These are phyloP conservation scores for Scheffersomyces cryptocercus DNA, from an alignment of 1,139 yeast species.

Conservation along the genomic window DNA sequence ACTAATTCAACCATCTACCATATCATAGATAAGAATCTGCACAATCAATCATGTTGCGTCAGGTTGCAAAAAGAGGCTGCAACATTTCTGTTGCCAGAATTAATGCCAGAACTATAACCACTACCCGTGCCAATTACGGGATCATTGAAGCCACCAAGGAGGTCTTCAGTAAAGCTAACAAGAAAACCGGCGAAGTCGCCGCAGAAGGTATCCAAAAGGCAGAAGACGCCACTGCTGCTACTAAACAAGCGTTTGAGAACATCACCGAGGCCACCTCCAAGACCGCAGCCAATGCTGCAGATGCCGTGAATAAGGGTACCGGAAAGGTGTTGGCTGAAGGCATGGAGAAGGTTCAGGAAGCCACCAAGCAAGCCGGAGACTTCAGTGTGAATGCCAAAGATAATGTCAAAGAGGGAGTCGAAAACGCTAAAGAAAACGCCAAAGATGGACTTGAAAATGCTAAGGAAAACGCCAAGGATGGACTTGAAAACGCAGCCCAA, in stretches of 20 bases:
- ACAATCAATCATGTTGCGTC: conserved; percentile 17
- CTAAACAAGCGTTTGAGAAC: too few relatives aligned
- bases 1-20: neutral
- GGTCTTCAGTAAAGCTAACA: conserved; percentile 34
- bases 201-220: conserved; percentile 27
- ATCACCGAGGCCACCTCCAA: conserved; percentile 8
- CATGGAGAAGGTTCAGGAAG: conserved; percentile 30
- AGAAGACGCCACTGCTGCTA: conserved; percentile 16
- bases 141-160: conserved; percentile 38
- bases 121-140: conserved; percentile 20
- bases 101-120: conserved; percentile 6
- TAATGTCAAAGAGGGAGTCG: conserved; percentile 1
- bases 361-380: conserved; percentile 13
- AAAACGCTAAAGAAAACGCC: conserved; percentile 2
- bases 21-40: neutral
- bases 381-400: conserved; percentile 3
- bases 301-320: conserved; percentile 17
- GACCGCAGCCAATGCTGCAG: conserved; percentile 9
- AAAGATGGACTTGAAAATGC: conserved; percentile 1
- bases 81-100: conserved; percentile 3
- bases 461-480: conserved; percentile 5
- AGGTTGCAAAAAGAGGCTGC: conserved; percentile 10
- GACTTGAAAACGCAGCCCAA: neutral
- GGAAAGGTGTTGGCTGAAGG: conserved; percentile 39
- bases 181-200: conserved; percentile 28